Evolutionary conservation across 805 yeast genomes (phyloP), one percentile per base, ranked within the genome.

Genomic region (Kuraishia floccosa): DNA sequence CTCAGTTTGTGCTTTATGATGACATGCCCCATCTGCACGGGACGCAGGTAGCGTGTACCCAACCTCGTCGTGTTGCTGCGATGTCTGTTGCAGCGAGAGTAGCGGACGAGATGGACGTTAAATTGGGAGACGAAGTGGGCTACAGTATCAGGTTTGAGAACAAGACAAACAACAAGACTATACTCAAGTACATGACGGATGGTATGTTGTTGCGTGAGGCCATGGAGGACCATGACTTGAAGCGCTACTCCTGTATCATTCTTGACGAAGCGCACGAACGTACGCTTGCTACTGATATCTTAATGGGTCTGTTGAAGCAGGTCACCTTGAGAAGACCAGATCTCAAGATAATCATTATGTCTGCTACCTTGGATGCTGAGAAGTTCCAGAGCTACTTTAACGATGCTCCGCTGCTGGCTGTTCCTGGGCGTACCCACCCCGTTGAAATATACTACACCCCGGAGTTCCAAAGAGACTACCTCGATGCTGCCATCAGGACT

Each of bases 261-360:
- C 63, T 89, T 38, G 98, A 89, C 68, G 98, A 89, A 63, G 97
- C 97, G 28, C 98, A 89, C 62, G 98, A 89, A 58, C 78, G 98
- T 55, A 91, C 98, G 0, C 65, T 89, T 44, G 85, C 97, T 22
- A 89, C 98, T 0, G 98, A 89, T 69, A 89, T 89, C 36, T 62
- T 89, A 42, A 89, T 89, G 97, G 97, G 97, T 38, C 62, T 89
- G 38, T 58, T 89, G 46, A 89, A 89, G 54, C 83, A 86, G 49
- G 77, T 89, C 28, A 70, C 84, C 18, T 43, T 54, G 22, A 70
- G 93, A 54, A 72, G 97, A 55, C 77, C 84, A 14, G 96, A 89
- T 48, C 66, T 89, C 48, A 91, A 91, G 53, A 70, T 89, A 43
- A 86, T 89, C 40, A 76, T 89, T 51, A 89, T 89, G 97, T 86